Conservation (phyloP, 306 rosid species). For the Quercus gilva region DNA sequence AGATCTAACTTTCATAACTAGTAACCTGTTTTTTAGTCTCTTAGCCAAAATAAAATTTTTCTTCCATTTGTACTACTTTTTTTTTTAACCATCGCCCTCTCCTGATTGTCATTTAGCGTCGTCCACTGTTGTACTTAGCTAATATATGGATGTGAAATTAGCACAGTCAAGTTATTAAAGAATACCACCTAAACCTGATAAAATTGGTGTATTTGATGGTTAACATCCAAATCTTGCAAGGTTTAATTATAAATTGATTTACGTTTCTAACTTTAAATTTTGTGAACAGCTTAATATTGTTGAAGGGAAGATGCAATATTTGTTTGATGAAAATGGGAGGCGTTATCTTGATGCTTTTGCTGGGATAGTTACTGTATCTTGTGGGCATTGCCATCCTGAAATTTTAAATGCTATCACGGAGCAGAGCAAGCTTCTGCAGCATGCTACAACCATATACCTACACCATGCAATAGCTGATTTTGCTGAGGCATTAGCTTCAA, state of each 20-base stretch:
- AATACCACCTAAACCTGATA: background rate
- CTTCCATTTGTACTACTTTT: too few relatives aligned
- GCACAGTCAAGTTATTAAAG: too few relatives aligned
- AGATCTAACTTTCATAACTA: too few relatives aligned
- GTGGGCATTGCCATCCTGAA: constrained; percentile 94
- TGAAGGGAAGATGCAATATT: constrained; percentile 94
- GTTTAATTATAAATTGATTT: background rate
- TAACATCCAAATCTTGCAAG: background rate
- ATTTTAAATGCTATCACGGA: constrained; percentile 60
- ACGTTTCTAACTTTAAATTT: constrained; percentile 14
- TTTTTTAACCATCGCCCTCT: too few relatives aligned
- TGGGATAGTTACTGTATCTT: constrained; percentile 95
- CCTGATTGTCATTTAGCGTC: too few relatives aligned
- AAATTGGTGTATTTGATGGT: background rate
- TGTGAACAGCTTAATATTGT: constrained; percentile 74
- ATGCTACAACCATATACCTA: constrained; percentile 78
- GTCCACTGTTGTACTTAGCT: too few relatives aligned
- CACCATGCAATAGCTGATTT: constrained; percentile 74
- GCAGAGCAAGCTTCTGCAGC: constrained; percentile 85
- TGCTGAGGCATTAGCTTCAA: constrained; percentile 73
- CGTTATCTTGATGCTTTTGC: constrained; percentile 95
- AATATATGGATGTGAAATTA: too few relatives aligned
- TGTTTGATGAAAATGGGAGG: constrained; percentile 82
- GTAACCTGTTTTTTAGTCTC: too few relatives aligned
- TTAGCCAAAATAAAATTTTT: too few relatives aligned